Conservation (phyloP, 371 early-diverging fungal genomes). For the Mortierella sp. region DNA sequence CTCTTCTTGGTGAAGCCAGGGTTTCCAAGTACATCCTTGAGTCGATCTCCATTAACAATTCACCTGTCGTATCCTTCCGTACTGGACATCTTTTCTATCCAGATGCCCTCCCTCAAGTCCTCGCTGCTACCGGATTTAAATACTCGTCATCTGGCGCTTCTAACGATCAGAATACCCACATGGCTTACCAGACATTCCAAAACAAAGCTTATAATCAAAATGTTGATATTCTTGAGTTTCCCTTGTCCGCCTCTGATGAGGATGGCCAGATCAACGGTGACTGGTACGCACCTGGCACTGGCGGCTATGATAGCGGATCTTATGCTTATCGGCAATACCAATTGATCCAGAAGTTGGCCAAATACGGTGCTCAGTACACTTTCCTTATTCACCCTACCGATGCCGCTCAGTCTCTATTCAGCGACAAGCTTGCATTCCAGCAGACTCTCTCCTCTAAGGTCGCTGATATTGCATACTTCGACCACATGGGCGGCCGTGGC, state of each 20-base stretch:
- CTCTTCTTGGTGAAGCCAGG: slow-evolving; percentile 29
- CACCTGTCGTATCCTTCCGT: slow-evolving; percentile 27
- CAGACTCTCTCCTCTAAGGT: background rate
- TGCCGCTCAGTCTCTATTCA: background rate
- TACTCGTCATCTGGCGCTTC: slow-evolving; percentile 28
- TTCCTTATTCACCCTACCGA: slow-evolving; percentile 2
- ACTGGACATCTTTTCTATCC: slow-evolving; percentile 44
- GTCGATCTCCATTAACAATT: slow-evolving; percentile 23
- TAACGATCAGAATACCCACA: slow-evolving; percentile 34
- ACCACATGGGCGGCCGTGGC: background rate
- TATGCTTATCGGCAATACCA: slow-evolving; percentile 1
- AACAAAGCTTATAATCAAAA: slow-evolving; percentile 30
- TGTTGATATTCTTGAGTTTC: slow-evolving; percentile 29
- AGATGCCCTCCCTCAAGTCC: slow-evolving; percentile 29
- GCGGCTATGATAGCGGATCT: background rate
- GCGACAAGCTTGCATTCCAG: background rate
- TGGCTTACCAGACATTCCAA: slow-evolving; percentile 28
- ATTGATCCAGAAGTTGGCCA: background rate
- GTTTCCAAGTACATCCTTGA: slow-evolving; percentile 41
- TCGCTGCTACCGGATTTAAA: slow-evolving; percentile 22
- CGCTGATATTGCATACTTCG: background rate
- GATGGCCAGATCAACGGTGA: background rate
- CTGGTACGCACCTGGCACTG: background rate
- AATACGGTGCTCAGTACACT: background rate
- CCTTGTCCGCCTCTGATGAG: slow-evolving; percentile 1